These are phyloP conservation scores for Eutrema japonicum DNA, from an alignment of 345 rosid genomes.

Conservation along the genomic window DNA sequence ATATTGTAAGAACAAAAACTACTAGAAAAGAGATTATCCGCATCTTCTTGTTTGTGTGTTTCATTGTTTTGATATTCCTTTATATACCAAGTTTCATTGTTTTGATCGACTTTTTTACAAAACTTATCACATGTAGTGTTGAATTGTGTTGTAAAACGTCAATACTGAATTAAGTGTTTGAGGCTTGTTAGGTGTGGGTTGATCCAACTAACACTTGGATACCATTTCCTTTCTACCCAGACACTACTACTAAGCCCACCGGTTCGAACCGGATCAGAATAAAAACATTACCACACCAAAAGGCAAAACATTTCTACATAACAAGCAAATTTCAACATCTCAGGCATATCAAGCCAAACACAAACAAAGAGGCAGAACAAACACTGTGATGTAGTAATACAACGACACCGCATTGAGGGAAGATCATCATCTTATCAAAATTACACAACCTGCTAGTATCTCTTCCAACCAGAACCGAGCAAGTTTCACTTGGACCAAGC, in stretches of 20 bases:
- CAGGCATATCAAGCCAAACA: conserved; percentile 11
- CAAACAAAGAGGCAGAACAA: conserved; percentile 25
- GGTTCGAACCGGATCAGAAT: background rate
- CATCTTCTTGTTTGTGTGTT: too few species aligned
- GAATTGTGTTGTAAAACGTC: too few species aligned
- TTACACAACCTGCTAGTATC: conserved; percentile 14
- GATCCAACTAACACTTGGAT: too few species aligned
- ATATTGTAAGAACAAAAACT: too few species aligned
- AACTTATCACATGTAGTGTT: too few species aligned
- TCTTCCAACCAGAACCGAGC: conserved; percentile 20
- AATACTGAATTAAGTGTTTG: too few species aligned
- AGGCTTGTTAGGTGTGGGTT: too few species aligned
- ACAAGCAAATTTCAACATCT: conserved; percentile 2
- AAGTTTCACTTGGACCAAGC: conserved; percentile 88
- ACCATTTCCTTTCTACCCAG: background rate
- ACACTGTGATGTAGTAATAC: conserved; percentile 17
- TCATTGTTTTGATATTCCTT: too few species aligned
- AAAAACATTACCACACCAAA: conserved; percentile 1
- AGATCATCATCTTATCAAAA: background rate
- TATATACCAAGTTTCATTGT: too few species aligned
- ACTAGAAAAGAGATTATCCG: too few species aligned
- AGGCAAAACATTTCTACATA: conserved; percentile 15
- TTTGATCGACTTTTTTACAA: too few species aligned
- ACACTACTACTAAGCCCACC: background rate
- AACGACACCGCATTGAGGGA: background rate